Base-by-base conservation (phyloP, 2,329 filamentous ascomycete genomes). In the Stachybotrys elegans region DNA sequence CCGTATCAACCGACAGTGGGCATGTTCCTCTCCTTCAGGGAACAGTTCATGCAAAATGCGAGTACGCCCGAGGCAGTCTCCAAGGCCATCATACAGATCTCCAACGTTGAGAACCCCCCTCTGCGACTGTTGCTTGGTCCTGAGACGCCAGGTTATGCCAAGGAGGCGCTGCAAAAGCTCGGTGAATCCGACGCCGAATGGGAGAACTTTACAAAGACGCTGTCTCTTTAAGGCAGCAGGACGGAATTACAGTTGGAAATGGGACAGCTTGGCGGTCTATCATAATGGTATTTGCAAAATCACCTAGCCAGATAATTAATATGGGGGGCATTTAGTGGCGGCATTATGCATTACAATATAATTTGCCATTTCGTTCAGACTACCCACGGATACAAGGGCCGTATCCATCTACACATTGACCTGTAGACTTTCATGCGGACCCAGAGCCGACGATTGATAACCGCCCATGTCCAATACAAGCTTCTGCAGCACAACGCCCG, bases 1-100 rank as follows among this genome's bases (percentile, higher is more conserved):
- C 61, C 61, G 1, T 70, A 70, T 21, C 32, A 57, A 41, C 44
- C 52, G 34, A 65, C 56, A 1, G 57, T 75, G 55, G 61, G 70
- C 0, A 42, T 23, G 12, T 54, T 56, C 42, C 7, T 36, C n/a
- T 46, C 37, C n/a, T 4, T 45, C 5, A 32, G 36, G 6, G 38
- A 47, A 7, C 36, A 48, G 11, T 35, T 50, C 37, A 36, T 35
- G 5, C 16, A 41, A n/a, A 32, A 42, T n/a, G 32, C 42, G 6
- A 43, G 46, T 2, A 47, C 51, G 1, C 56, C 54, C 0, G 49
- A 49, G 2, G 56, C 60, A 17, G 47, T 66, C 12, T 60, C 62
- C 0, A 48, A 46, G 6, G 53, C 56, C 19, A 57, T 64, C 6
- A 14, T 62, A 4, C 46, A 57, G 19, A 45, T 67, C 23, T 46